Evolutionary conservation across 805 yeast genomes (phyloP), one percentile per base, ranked within the genome.

Genomic region (Crinitomyces ghanaensis): DNA sequence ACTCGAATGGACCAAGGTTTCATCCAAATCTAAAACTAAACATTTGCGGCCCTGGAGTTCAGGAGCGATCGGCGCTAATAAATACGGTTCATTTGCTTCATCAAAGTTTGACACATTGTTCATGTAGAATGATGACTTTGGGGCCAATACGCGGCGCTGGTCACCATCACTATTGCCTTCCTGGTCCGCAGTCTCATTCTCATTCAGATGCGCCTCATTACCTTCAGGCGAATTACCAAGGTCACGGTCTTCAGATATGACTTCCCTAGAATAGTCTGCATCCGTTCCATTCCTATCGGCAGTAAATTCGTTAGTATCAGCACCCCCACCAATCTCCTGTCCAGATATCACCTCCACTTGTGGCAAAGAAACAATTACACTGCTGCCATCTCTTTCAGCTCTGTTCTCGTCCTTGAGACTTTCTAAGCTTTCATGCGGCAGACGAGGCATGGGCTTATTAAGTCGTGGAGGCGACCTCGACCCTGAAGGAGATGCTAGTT

Each of bases 1-100:
- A 5, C 93, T 78, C 2, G 95, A 82, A 56, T 91, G 99, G 20
- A 91, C 98, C 38, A 91, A 68, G 2, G 98, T 91, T 58, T 91
- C 98, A 57, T 91, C 98, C 42, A 91, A 63, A 58, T 91, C 99
- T 35, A 91, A 65, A 9, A 91, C 81, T 21, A 91, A 67, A 56
- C 96, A 86, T 57, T 91, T 91, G 38, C 80, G 76, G 36, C 70
- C 70, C 32, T 66, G 60, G 36, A 79, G 66, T 30, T 59, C 53
- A 6, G 56, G 48, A 16, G 62, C 57, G 28, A 72, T 67, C 16
- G 73, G 68, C 33, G 78, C 72, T 42, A 88, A 60, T 4, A 46
- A 40, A 41, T 40, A 43, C 5, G 28, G 28, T 19, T 31, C 27
- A n/a, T 30, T 9, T 24, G 30, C 29, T 4, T 29, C 36, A 19